Evolutionary conservation across 2,329 filamentous ascomycete species (phyloP), one percentile per base, ranked within the genome.

Genomic region (Catunica adiposa): DNA sequence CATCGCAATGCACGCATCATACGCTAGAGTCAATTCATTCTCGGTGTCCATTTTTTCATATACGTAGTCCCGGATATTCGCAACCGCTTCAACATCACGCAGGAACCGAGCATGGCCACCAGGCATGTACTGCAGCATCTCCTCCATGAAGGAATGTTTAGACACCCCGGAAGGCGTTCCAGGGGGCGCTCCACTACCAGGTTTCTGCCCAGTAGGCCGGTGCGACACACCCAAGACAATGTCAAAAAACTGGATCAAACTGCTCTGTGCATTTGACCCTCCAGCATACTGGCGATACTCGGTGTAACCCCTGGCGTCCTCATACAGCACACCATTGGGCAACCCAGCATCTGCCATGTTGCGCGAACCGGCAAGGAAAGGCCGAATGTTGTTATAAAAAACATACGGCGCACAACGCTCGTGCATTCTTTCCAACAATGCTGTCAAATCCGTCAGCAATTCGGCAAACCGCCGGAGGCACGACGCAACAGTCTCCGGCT

Each of bases 111-210:
- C 84, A 65, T 98, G 92, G 0, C 85, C 80, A 0, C 89, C 90
- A 0, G 92, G 92, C 92, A 98, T 98, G 70, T 98, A 98, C 48
- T 79, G 79, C 58, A 90, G 84, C 92, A 98, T 98, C 61, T 98
- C 92, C 64, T 86, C 81, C 65, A 98, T 90, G 70, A 98, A 98
- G 64, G 92, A 94, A 70, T 95, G 81, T 42, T 77, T 75, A 3
- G 80, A 75, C 23, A 76, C 71, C 37, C 73, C 70, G 3, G 80
- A 75, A 22, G 76, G 71, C 37, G 73, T 70, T 1, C 69, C 65
- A 4, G 40, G 55, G 15, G 40, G 17, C 3, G 48, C 55, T 70
- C 70, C 61, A 62, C 63, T 63, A 5, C 65, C 62, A 20, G 51
- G 44, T 52, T 44, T 59, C 61, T 86, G 80, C 40, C 90, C 90